Evolutionary conservation across 108 stramenopile genomes (phyloP).

Genomic region (Craspedostauros australis): DNA sequence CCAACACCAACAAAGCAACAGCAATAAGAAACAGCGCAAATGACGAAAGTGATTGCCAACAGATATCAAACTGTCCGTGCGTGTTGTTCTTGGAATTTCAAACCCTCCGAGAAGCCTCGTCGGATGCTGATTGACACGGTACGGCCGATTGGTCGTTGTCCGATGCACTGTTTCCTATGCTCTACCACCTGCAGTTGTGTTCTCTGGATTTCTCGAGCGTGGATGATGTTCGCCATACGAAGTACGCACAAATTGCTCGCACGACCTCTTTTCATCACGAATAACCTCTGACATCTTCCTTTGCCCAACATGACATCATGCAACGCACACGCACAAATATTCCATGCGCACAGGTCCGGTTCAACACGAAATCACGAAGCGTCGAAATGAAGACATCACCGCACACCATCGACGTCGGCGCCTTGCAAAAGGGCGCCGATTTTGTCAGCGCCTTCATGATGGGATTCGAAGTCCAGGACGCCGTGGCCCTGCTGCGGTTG

Average conservation of each 20-base stretch:
- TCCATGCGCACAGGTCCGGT: constrained; percentile 62
- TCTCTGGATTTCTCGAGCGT: neutral
- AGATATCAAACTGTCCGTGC: neutral
- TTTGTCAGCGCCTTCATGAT: constrained; percentile 97
- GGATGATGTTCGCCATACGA: no score
- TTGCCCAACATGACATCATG: no score
- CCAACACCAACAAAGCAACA: no score
- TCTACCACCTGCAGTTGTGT: no score
- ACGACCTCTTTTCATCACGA: no score
- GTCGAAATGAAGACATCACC: constrained; percentile 95
- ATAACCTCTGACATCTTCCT: no score
- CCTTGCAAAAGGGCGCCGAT: constrained; percentile 95
- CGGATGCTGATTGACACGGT: constrained; percentile 31
- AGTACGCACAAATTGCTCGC: neutral
- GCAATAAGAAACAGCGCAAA: no score
- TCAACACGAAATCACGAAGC: constrained; percentile 94
- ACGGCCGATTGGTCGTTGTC: constrained; percentile 38
- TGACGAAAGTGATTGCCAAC: neutral
- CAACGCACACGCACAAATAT: no score
- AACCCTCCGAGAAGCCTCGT: constrained; percentile 23
- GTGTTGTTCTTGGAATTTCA: constrained; percentile 7
- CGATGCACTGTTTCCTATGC: constrained; percentile 44
- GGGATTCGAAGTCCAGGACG: constrained; percentile 98
- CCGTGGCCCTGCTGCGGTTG: constrained; percentile 94
- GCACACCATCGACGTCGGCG: constrained; percentile 84